A percentile compares a stretch with the other conserved stretches of the same genome.
Evolutionary conservation across 306 rosid species (phyloP).

Genomic region (Dalbergia cochinchinensis): DNA sequence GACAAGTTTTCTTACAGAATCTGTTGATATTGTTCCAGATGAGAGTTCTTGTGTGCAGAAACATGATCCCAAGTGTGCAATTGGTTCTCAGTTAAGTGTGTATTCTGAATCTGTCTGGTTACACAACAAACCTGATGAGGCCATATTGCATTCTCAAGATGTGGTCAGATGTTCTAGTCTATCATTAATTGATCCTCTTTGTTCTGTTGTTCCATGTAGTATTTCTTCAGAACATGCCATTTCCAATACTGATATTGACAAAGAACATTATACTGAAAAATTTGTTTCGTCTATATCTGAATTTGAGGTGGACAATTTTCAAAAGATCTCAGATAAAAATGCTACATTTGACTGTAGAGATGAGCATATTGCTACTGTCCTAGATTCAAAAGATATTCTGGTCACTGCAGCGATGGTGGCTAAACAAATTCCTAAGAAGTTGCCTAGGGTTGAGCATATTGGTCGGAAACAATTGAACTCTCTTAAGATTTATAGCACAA

Average conservation of each 20-base stretch:
- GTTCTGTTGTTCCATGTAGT: conserved; percentile 93
- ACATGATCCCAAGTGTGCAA: conserved; percentile 50
- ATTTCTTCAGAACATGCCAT: conserved; percentile 60
- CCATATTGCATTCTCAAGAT: conserved; percentile 70
- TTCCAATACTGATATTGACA: conserved; percentile 43
- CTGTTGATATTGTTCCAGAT: conserved; percentile 77
- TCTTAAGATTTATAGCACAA: conserved; percentile 67
- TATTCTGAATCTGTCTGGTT: conserved; percentile 46
- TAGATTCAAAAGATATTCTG: conserved; percentile 50
- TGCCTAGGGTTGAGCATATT: conserved; percentile 41
- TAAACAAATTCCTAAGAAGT: conserved; percentile 39
- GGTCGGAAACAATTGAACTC: conserved; percentile 52
- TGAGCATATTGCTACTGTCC: conserved; percentile 40
- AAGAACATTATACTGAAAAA: conserved; percentile 46
- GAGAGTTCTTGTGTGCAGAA: conserved; percentile 70
- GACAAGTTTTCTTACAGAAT: conserved; percentile 90
- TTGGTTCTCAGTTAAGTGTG: conserved; percentile 65
- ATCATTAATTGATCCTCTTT: conserved; percentile 83
- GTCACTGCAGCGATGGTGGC: conserved; percentile 30
- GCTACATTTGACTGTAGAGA: conserved; percentile 38
- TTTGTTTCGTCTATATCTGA: conserved; percentile 46
- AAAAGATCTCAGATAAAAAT: conserved; percentile 43
- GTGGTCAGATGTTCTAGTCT: conserved; percentile 62
- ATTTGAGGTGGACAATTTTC: conserved; percentile 53
- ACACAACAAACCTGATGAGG: conserved; percentile 51